phyloP scores from a whole-genome alignment of 1,284 basidiomycete species.

The Pseudozyma hubeiensis region DNA sequence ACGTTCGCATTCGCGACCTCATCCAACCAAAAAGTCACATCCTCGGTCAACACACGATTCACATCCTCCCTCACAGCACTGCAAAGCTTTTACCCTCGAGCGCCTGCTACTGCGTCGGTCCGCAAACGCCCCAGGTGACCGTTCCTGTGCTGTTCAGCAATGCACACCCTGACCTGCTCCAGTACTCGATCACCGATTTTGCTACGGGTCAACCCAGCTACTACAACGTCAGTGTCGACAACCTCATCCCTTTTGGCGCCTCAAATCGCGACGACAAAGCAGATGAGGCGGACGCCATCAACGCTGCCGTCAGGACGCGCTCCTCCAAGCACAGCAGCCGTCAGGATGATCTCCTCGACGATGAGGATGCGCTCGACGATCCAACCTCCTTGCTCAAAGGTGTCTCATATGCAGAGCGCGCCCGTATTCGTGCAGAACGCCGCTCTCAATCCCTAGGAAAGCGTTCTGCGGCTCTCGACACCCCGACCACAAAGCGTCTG shows the following conservation, averaged over 20 bases:
- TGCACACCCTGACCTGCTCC: constrained; percentile 79
- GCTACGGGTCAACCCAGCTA: constrained; percentile 73
- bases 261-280: constrained; percentile 14
- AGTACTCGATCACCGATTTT: constrained; percentile 81
- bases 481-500: constrained; percentile 22
- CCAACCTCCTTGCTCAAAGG: constrained; percentile 39
- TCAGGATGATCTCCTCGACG: constrained; percentile 26
- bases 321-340: constrained; percentile 9
- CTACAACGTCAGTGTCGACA: constrained; percentile 78
- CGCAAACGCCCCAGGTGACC: constrained; percentile 74
- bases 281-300: constrained; percentile 35
- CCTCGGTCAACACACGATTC: constrained; percentile 87
- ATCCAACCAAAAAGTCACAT: constrained; percentile 73
- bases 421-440: constrained; percentile 37
- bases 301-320: constrained; percentile 22
- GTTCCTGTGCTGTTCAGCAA: constrained; percentile 90
- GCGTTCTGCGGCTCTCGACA: constrained; percentile 24
- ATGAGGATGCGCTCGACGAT: constrained; percentile 39
- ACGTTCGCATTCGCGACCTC: constrained; percentile 69
- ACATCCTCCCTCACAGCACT: constrained; percentile 83
- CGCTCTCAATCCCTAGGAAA: constrained; percentile 24
- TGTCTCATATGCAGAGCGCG: constrained; percentile 42
- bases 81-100: constrained; percentile 79
- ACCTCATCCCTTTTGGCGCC: constrained; percentile 71
- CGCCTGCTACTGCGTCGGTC: constrained; percentile 75